Evolutionary conservation across 2,329 filamentous ascomycete species (phyloP), one percentile per base, ranked within the genome.

Genomic region (Aspergillus costaricaensis): DNA sequence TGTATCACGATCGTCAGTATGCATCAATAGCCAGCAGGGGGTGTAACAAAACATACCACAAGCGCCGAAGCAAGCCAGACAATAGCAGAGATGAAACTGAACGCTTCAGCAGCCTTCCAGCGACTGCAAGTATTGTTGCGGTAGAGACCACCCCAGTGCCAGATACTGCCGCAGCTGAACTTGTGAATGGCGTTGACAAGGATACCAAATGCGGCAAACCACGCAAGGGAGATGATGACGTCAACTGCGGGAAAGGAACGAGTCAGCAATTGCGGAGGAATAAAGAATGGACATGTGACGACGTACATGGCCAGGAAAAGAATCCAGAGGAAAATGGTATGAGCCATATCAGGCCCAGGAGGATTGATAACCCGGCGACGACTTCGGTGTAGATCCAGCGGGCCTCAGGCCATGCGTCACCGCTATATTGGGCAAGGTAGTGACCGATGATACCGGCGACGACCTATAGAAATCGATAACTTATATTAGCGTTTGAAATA

Each of bases 331-430:
- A 84, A 70, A 91, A 90, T 2, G 91, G 91, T 43, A 93, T 81
- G 27, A 92, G 81, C 85, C 89, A 91, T 63, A 93, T 73, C 25
- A 93, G 76, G 5, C 85, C 81, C n/a, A 91, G 79, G 43, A 93
- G 74, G 57, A 92, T 86, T 12, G 87, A 86, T 17, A 93, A 70
- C 19, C 82, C 87, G 2, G 91, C 88, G 41, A 92, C 82, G 17
- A 91, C 85, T 70, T 90, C 85, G 49, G 89, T 85, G 80, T 91
- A 93, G 77, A 93, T 91, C 79, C 88, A 87, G 59, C 90, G 87
- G 38, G 83, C 86, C 41, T 84, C 77, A 17, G 81, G 77, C 82
- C 85, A 87, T 61, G 80, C 75, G 56, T 81, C 80, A 38, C 80
- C 74, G 36, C 79, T 65, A 21, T 78, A 78, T 3, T 76, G 66